Evolutionary conservation across 305 asterid genomes (phyloP), one percentile per base, ranked within the genome.

Genomic region (Rubia tinctorum): DNA sequence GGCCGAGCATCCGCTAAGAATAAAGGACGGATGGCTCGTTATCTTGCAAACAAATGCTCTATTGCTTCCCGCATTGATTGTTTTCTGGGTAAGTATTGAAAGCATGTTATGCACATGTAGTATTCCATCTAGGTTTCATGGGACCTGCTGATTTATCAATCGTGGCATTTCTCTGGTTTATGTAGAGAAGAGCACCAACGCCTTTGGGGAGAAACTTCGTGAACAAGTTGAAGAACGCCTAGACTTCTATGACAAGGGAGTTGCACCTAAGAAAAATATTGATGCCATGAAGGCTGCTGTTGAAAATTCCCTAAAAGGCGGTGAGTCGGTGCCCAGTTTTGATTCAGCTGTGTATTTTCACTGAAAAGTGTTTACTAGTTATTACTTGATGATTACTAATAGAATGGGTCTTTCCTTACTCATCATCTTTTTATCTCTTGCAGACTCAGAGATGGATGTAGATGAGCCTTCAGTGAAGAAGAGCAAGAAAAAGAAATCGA

Each of bases 21-120:
- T 70, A 94, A 94, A 81, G 99, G 98, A 45, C 91, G 99, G 67
- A 94, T 94, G 93, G 99, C 99, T 83, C 99, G 98, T 18, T 94
- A 86, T 87, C 98, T 94, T 66, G 98, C 99, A 27, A 92, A 94
- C 84, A 94, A 94, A 86, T 94, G 99, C 79, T 94, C 99, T 30
- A 94, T 94, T 82, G 99, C 99, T 79, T 89, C 98, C 69, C 92
- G 99, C 25, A 80, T 94, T 0, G 99, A 94, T 78, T 94, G 99
- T 80, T 94, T 90, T 90, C 71, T 89, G 68, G 99, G 99, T 86
- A 73, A 78, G 77, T 70, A 62, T 40, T 25, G 60, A 23, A 53
- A 67, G 69, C 25, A 39, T 66, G 34, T 55, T 5, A 17, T 53
- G 13, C 39, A 17, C 60, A 17, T 53, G 23, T 43, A 6, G 7